Percentiles rank a stretch among this genome's conserved stretches.
Conservation (phyloP, 306 rosid genomes). For the Cicer pinnatifidum region DNA sequence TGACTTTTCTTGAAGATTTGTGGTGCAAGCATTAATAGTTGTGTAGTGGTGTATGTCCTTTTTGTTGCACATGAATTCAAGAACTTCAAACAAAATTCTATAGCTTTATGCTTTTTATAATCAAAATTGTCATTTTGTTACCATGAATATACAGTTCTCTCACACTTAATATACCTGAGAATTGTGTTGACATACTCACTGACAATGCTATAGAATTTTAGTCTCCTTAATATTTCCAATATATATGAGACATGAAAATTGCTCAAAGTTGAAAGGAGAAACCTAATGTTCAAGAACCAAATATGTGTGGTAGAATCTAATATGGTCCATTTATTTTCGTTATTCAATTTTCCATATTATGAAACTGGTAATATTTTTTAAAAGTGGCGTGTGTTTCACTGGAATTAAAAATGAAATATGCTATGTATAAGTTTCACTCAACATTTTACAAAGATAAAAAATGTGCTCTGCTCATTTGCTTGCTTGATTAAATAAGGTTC, state of each 20-base stretch:
- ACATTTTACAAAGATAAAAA: not conserved
- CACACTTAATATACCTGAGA: slow-evolving; percentile 12
- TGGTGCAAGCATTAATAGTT: slow-evolving; percentile 22
- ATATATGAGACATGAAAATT: not conserved
- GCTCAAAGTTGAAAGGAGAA: slow-evolving; percentile 7
- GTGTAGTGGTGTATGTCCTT: not conserved
- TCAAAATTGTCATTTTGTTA: not conserved
- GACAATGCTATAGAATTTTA: slow-evolving; percentile 16
- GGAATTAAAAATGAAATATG: not conserved
- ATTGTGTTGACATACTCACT: not conserved
- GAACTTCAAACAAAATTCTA: not conserved
- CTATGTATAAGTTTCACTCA: not conserved
- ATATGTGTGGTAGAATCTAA: not conserved
- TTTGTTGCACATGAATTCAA: slow-evolving; percentile 11
- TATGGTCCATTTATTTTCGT: not conserved
- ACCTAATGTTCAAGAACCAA: not conserved
- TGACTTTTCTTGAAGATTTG: slow-evolving; percentile 16
- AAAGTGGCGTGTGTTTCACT: not conserved
- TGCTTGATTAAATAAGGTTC: slow-evolving; percentile 23
- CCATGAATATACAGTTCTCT: not conserved
- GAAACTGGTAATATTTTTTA: not conserved
- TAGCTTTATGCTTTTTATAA: not conserved
- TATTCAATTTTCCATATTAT: slow-evolving; percentile 3
- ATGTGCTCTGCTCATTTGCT: not conserved
- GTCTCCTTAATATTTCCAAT: not conserved